phyloP scores from a whole-genome alignment of 1,284 basidiomycete species.

The Agroathelia rolfsii region DNA sequence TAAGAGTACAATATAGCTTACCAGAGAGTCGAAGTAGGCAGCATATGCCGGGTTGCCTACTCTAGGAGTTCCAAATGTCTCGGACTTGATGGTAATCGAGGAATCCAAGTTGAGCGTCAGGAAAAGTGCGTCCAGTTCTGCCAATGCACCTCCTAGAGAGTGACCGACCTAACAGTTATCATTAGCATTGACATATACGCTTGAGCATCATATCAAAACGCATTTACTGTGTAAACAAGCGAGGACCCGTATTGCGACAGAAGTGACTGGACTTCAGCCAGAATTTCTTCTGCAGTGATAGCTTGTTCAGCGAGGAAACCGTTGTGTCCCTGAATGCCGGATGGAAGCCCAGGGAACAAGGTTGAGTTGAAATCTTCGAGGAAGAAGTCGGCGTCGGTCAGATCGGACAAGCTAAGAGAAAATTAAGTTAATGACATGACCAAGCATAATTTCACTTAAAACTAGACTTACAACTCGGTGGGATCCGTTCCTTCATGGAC shows the following conservation, averaged over 20 bases:
- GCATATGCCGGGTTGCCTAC: slow-evolving; percentile 26
- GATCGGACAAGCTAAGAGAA: slow-evolving; percentile 16
- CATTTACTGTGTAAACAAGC: neutral
- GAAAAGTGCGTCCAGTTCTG: slow-evolving; percentile 28
- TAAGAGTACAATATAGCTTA: slow-evolving; percentile 5
- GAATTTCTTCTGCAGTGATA: slow-evolving; percentile 26
- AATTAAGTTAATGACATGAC: slow-evolving; percentile 1
- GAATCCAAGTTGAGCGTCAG: slow-evolving; percentile 26
- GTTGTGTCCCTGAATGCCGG: slow-evolving; percentile 20
- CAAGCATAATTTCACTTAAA: neutral
- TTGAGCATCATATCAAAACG: neutral
- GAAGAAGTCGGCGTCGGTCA: slow-evolving; percentile 22
- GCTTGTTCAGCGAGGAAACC: slow-evolving; percentile 26
- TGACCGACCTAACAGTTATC: slow-evolving; percentile 21
- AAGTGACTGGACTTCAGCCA: slow-evolving; percentile 27
- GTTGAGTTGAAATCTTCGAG: slow-evolving; percentile 17
- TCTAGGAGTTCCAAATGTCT: slow-evolving; percentile 31
- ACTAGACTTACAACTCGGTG: slow-evolving; percentile 14
- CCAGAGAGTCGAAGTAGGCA: slow-evolving; percentile 21
- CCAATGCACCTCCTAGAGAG: slow-evolving; percentile 30
- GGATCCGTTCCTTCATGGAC: slow-evolving; percentile 28
- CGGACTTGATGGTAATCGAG: slow-evolving; percentile 22
- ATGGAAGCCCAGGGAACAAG: slow-evolving; percentile 26
- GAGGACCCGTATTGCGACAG: slow-evolving; percentile 18
- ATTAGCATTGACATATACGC: neutral